Evolutionary conservation across 352 stramenopile species (phyloP).

Genomic region (Blastocystis sp.): DNA sequence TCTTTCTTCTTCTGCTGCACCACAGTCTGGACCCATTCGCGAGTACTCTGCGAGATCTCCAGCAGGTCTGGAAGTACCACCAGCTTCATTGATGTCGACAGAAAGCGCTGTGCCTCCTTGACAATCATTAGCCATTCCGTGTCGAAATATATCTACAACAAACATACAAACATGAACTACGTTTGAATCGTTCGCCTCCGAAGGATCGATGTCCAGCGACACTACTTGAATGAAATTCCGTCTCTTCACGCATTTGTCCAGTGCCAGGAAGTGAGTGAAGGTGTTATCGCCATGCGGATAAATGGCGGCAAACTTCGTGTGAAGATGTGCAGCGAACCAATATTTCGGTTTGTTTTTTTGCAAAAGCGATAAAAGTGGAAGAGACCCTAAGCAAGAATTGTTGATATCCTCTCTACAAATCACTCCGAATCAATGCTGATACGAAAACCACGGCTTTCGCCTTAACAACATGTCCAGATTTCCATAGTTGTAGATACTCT

Average conservation of each 20-base stretch:
- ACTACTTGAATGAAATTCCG: constrained; percentile 88
- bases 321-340: constrained; percentile 96
- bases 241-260: constrained; percentile 96
- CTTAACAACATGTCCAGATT: constrained; percentile 80
- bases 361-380: constrained; percentile 83
- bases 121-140: constrained; percentile 86
- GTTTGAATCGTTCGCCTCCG: constrained; percentile 50
- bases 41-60: background rate
- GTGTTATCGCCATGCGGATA: constrained; percentile 72
- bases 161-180: constrained; percentile 65
- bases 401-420: constrained; percentile 77
- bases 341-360: constrained; percentile 73
- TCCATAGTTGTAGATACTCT: constrained; percentile 88
- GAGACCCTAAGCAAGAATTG: constrained; percentile 84
- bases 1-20: constrained; percentile 64
- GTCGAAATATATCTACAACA: constrained; percentile 80
- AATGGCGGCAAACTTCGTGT: constrained; percentile 94
- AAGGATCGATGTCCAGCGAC: constrained; percentile 70
- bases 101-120: constrained; percentile 81
- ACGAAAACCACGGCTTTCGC: constrained; percentile 85
- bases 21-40: constrained; percentile 66
- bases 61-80: constrained; percentile 72
- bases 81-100: constrained; percentile 70
- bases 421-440: background rate
- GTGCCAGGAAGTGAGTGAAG: constrained; percentile 86